phyloP scores from a whole-genome alignment of 2,329 filamentous ascomycete genomes.

The Atkinsonella hypoxylon region DNA sequence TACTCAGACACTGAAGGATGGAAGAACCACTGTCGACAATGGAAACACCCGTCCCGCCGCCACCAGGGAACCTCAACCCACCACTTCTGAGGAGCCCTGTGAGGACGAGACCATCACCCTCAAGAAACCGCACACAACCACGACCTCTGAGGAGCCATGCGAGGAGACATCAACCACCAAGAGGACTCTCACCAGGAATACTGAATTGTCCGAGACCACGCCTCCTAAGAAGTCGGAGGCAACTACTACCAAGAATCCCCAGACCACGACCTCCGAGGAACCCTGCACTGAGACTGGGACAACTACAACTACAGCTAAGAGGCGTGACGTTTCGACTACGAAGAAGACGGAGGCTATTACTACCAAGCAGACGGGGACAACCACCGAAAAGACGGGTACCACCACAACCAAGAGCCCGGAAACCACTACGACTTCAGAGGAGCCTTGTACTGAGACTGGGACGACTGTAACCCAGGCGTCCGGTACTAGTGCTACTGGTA shows the following conservation, averaged over 20 bases:
- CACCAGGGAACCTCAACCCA: background rate
- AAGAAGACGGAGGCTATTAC: background rate
- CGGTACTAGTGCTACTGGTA: background rate
- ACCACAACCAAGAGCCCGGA: too few species aligned
- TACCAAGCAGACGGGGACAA: background rate
- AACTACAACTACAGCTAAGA: background rate
- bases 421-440: background rate
- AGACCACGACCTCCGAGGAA: background rate
- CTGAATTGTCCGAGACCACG: background rate
- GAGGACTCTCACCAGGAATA: background rate
- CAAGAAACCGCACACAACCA: background rate
- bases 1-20: constrained; percentile 3
- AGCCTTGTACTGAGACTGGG: background rate
- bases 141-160: background rate
- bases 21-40: constrained; percentile 1
- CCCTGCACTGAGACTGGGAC: background rate
- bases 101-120: background rate
- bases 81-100: background rate
- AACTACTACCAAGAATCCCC: background rate
- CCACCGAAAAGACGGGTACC: background rate
- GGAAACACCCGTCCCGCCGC: background rate
- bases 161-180: background rate
- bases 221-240: background rate
- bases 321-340: background rate
- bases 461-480: background rate